Evolutionary conservation across 2,329 filamentous ascomycete species (phyloP), one percentile per base, ranked within the genome.

Genomic region (Nigrospora osmanthi): DNA sequence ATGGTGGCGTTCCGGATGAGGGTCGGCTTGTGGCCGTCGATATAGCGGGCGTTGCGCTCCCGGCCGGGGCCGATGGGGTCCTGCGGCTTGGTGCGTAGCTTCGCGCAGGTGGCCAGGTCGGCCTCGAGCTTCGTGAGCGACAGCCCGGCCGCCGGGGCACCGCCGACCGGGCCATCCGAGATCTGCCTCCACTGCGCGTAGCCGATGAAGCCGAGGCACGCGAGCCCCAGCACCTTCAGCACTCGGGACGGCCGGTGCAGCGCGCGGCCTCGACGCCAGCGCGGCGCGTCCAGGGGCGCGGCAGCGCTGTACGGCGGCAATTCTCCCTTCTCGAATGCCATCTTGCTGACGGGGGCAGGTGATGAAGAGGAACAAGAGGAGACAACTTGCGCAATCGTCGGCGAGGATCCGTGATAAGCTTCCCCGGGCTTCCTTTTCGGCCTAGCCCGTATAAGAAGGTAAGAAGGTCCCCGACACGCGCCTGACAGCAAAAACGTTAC

Each of bases 1-100:
- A 85, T 70, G 1, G 76, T 80, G 5, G 81, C 81, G 56, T 85
- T 85, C 49, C 71, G 76, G 52, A 85, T 83, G 35, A 85, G 68
- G 0, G 79, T 79, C 0, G 81, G 73, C 49, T 71, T 73, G 43
- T 74, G 70, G 42, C 78, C 78, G 4, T 77, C 68, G 37, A 82
- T 60, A 55, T 76, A 81, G 40, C 82, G 73, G 16, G 78, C 78
- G 57, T 81, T 86, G 52, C 69, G 69, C 31, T 76, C 69, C 16
- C 82, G 76, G 4, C 77, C 76, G 5, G 66, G 56, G 16, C 78
- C 78, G 33, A 68, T 68, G 1, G 78, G 77, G 49, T 82, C 77
- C 40, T 68, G 56, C 0, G 80, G 80, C 52, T 71, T 75, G 38
- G 64, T 62, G 33, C 68, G 73, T 38, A 85, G 68, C 56, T 70